Conservation (phyloP, 192 early-diverging fungal species). For the Gamsiella multidivaricata region DNA sequence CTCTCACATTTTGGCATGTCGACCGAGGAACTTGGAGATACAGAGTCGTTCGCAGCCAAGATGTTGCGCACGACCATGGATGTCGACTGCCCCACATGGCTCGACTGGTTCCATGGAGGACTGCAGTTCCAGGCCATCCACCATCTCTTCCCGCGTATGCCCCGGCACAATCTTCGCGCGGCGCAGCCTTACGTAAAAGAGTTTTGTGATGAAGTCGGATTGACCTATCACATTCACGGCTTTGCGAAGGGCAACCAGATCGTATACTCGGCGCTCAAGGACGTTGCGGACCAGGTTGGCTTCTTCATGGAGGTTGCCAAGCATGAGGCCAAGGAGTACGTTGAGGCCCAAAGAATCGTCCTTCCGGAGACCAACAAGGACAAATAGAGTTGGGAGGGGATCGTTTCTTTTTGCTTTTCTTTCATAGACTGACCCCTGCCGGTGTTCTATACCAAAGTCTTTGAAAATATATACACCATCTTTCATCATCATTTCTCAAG, state of each 20-base stretch:
- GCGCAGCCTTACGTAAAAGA: slow-evolving; percentile 78
- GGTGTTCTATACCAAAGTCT: too few relatives aligned
- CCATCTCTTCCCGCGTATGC: slow-evolving; percentile 94
- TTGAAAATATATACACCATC: too few relatives aligned
- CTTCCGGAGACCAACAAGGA: slow-evolving; percentile 36
- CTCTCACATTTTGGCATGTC: slow-evolving; percentile 97
- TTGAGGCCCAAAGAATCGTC: slow-evolving; percentile 50
- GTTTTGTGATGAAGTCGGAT: slow-evolving; percentile 79
- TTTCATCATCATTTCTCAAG: too few relatives aligned
- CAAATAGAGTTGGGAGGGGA: slow-evolving; percentile 1
- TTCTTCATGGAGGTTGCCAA: slow-evolving; percentile 64
- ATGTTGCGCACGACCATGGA: slow-evolving; percentile 96
- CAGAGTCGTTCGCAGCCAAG: slow-evolving; percentile 86
- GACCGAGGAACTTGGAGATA: slow-evolving; percentile 72
- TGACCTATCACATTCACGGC: slow-evolving; percentile 82
- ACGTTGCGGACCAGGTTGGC: slow-evolving; percentile 81
- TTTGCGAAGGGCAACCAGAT: slow-evolving; percentile 87
- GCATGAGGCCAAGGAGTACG: slow-evolving; percentile 50
- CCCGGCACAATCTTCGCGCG: slow-evolving; percentile 85
- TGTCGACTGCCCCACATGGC: slow-evolving; percentile 90
- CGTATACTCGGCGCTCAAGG: slow-evolving; percentile 75
- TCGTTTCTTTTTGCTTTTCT: too few relatives aligned
- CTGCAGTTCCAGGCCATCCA: slow-evolving; percentile 97
- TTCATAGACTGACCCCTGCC: too few relatives aligned
- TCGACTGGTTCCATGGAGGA: slow-evolving; percentile 99